Percentiles rank a stretch among this genome's conserved stretches.
phyloP scores from a whole-genome alignment of 208 protist genomes.

The Acanthamoeba culbertsoni region DNA sequence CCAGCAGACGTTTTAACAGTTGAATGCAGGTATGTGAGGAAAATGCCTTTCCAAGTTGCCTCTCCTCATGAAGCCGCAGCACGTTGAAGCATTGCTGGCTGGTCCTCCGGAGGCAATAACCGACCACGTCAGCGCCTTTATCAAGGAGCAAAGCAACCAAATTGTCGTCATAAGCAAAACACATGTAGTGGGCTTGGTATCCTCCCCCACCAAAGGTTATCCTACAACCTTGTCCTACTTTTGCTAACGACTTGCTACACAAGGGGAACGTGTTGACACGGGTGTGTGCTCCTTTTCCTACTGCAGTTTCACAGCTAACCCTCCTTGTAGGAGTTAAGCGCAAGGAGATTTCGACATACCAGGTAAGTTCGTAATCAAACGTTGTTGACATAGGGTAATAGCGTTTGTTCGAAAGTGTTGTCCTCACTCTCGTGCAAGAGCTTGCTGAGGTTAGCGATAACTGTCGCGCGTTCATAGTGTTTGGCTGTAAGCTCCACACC shows the following conservation, averaged over 20 bases:
- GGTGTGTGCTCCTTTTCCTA: neutral
- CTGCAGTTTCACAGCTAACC: neutral
- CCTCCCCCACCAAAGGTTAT: neutral
- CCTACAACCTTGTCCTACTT: neutral
- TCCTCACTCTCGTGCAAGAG: neutral
- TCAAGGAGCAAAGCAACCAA: neutral
- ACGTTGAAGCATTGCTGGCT: neutral
- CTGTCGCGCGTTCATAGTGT: neutral
- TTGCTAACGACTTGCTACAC: neutral
- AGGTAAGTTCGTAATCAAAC: no score
- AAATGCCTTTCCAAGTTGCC: neutral
- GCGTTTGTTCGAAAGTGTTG: neutral
- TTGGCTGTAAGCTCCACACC: neutral
- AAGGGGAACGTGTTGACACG: neutral
- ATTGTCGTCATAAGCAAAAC: neutral
- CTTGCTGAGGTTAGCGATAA: neutral
- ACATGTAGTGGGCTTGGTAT: neutral
- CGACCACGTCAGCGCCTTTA: neutral
- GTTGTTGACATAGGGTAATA: neutral
- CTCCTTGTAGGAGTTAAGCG: neutral
- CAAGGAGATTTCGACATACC: neutral
- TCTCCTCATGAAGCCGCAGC: no score
- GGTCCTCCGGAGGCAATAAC: neutral
- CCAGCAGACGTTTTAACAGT: no score
- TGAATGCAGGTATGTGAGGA: neutral